Base-by-base conservation (phyloP, 116 monocot genomes). In the Iris pallida region DNA sequence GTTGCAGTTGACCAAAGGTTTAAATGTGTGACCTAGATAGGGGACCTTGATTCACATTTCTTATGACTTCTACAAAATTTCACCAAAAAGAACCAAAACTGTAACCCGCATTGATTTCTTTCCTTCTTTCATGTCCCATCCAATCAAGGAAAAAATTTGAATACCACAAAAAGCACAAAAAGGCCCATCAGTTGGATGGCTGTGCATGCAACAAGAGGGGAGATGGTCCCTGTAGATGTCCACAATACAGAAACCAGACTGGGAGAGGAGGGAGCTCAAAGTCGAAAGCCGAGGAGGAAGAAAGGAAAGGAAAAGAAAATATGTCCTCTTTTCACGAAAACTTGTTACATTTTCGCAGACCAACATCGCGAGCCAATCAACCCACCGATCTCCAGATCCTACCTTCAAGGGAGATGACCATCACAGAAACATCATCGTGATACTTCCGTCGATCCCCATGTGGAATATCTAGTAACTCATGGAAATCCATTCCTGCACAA, bases 381-480 rank as follows among this genome's bases (percentile, higher is more conserved):
- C 82, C 76, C 3, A 71, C 76, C 47, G 83, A 83, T 41, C 80
- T 71, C 83, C 83, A 83, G 55, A 83, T 83, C 80, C 80, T 76
- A 60, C 83, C 83, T 62, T 80, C 79, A 11, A 83, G 75, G 2
- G 83, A 76, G 45, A 83, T 76, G 10, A 83, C 79, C 76, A 83
- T 83, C 45, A 83, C 76, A 55, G 83, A 83, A 55, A 83, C 83
- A 66, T 83, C 83, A 76, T 83, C 83, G 45, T 83, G 83, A 45
- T 83, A 83, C 30, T 73, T 79, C 53, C 83, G 56, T 42, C 83
- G 66, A 45, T 79, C 83, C 0, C 83, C 83, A 45, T 83, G 83
- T 45, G 83, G 83, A 53, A 83, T 83, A 69, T 83, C 83, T 13
- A 83, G 76, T 52, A 83, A 70, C 54, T 83, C 79, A 66, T 83